These are phyloP conservation scores for Pythium biforme DNA, from an alignment of 352 stramenopile genomes.

Conservation along the genomic window DNA sequence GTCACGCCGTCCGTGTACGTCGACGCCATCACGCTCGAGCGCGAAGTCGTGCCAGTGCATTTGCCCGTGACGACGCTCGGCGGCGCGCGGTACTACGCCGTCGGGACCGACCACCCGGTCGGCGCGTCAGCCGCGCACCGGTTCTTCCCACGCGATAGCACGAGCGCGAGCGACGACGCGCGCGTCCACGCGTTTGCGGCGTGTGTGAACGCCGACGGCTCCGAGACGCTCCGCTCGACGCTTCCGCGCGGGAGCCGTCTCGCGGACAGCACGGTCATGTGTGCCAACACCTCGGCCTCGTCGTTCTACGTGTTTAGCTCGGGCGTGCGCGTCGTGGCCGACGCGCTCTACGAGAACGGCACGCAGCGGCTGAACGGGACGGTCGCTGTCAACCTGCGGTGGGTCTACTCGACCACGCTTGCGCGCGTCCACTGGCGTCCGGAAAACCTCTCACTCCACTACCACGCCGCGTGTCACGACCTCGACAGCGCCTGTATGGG, in stretches of 20 bases:
- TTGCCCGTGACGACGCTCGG: no score
- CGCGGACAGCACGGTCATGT: slow-evolving; percentile 18
- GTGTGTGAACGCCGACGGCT: slow-evolving; percentile 17
- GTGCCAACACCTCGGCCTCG: background rate
- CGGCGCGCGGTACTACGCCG: no score
- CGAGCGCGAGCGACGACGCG: slow-evolving; percentile 3
- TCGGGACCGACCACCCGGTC: background rate
- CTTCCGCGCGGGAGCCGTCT: background rate
- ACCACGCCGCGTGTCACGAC: background rate
- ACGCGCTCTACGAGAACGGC: background rate
- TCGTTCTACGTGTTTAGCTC: slow-evolving; percentile 9
- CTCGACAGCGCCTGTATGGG: background rate
- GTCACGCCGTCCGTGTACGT: slow-evolving; percentile 20
- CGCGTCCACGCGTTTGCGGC: slow-evolving; percentile 15
- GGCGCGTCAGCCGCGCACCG: slow-evolving; percentile 7
- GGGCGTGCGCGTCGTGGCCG: slow-evolving; percentile 1
- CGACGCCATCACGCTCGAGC: slow-evolving; percentile 28
- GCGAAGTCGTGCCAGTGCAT: background rate
- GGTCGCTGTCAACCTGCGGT: slow-evolving; percentile 1
- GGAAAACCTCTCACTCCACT: background rate
- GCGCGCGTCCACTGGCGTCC: slow-evolving; percentile 2
- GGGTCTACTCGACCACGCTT: slow-evolving; percentile 15
- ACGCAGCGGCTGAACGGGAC: background rate
- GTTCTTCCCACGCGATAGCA: no score
- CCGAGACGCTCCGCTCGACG: slow-evolving; percentile 5